Evolutionary conservation across 2,329 filamentous ascomycete genomes (phyloP), one percentile per base, ranked within the genome.

Genomic region (Fusarium chlamydosporum): DNA sequence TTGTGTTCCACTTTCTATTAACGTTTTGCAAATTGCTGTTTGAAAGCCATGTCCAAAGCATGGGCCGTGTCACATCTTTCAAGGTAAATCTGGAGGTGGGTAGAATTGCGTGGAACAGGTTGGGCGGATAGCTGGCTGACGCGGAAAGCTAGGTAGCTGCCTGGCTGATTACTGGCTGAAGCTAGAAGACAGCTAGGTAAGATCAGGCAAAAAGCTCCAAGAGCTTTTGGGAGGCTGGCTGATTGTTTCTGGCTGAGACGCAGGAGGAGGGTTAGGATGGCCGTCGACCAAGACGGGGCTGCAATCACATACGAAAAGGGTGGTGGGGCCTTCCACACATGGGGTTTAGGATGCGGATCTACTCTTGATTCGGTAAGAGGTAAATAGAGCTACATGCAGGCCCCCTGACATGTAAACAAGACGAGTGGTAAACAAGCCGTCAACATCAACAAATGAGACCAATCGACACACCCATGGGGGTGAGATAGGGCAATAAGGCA

Each of bases 381-480:
- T 74, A 74, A 74, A 74, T 72, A 74, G 60, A 58, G 56, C 65
- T 45, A 65, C 56, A 56, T 47, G 10, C 16, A 31, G 15, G 12
- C 33, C 61, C 68, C 71, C 60, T 60, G 60, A 13, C 41, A 66
- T 37, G 71, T 74, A 74, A 73, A 74, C 71, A 73, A 45, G 67
- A 59, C 63, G 68, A 73, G 56, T 71, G 70, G 72, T 67, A 59
- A 58, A 58, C 55, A 70, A 58, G 54, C 35, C 54, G 42, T 58
- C 63, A 38, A 40, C 40, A 27, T 46, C 45, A 68, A 54, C 59
- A 61, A 46, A n/a, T 20, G 42, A n/a, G 54, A 38, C 35, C 61
- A 73, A 74, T 74, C 72, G 68, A 63, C 70, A 74, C 72, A 48
- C 72, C 72, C 72, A 33, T 27, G 37, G 67, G 67, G 54, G 67